A percentile compares a stretch with the other conserved stretches of the same genome.
Conservation (phyloP, 1,284 basidiomycete species). For the Tetrapyrgos nigripes region DNA sequence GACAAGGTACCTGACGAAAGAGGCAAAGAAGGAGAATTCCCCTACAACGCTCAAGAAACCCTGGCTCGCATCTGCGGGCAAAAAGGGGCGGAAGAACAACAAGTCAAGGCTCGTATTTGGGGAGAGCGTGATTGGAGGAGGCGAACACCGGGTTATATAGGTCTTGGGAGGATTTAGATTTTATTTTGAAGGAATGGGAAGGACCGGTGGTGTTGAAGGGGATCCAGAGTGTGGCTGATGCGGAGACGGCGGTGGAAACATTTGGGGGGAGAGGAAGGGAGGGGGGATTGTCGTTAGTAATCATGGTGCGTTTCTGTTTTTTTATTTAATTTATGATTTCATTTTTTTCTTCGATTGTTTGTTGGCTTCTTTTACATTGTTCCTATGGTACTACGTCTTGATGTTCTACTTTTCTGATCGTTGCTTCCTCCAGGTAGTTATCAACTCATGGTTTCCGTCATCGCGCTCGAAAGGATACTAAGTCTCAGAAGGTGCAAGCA, state of each 20-base stretch:
- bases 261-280: slow-evolving; percentile 44
- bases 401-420: neutral
- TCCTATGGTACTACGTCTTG: neutral
- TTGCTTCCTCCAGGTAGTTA: slow-evolving; percentile 60
- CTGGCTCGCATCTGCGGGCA: slow-evolving; percentile 26
- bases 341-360: too few species aligned
- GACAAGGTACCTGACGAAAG: too few species aligned
- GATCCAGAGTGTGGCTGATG: slow-evolving; percentile 69
- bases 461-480: slow-evolving; percentile 70
- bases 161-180: slow-evolving; percentile 69
- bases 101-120: slow-evolving; percentile 55
- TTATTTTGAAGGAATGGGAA: slow-evolving; percentile 71
- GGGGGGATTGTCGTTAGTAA: slow-evolving; percentile 85
- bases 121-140: slow-evolving; percentile 62
- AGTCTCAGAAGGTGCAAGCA: slow-evolving; percentile 58
- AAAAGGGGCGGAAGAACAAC: slow-evolving; percentile 46
- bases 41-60: slow-evolving; percentile 57
- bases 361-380: neutral
- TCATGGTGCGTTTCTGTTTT: slow-evolving; percentile 58
- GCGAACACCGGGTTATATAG: slow-evolving; percentile 62
- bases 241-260: slow-evolving; percentile 67
- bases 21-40: slow-evolving; percentile 60
- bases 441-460: slow-evolving; percentile 82
- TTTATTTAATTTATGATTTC: too few species aligned
- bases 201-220: slow-evolving; percentile 76